These are phyloP conservation scores for Colletotrichum lentis DNA, from an alignment of 2,329 filamentous ascomycete genomes.

Conservation along the genomic window DNA sequence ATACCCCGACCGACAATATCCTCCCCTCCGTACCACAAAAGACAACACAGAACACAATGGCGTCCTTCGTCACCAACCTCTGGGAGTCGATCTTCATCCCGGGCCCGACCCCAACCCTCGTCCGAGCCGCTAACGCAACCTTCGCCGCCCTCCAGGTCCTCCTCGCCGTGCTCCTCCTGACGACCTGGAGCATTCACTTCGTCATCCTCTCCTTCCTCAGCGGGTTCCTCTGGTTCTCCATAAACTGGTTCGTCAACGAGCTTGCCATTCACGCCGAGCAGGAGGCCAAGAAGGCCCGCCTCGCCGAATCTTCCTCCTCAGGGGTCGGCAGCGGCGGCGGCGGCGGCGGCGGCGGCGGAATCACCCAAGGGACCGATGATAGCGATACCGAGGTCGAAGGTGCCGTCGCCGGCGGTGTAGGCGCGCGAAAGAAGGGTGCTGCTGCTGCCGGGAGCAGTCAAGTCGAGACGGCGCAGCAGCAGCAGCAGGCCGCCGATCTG, in stretches of 20 bases:
- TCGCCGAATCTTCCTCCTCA: conserved; percentile 39
- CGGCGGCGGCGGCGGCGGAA: conserved; percentile 42
- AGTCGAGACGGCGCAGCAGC: conserved; percentile 53
- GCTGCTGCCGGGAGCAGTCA: conserved; percentile 50
- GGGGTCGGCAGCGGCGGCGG: conserved; percentile 43
- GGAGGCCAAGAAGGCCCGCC: conserved; percentile 54
- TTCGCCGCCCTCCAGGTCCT: conserved; percentile 87
- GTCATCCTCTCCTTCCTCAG: conserved; percentile 80
- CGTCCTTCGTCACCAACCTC: conserved; percentile 74
- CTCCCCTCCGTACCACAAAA: background rate
- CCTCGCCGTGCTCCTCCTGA: conserved; percentile 77
- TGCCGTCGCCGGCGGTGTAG: conserved; percentile 1
- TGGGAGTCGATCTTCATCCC: conserved; percentile 95
- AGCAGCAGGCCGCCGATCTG: conserved; percentile 52
- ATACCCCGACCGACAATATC: background rate
- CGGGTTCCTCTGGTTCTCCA: conserved; percentile 86
- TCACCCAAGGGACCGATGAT: conserved; percentile 50
- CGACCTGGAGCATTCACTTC: conserved; percentile 90
- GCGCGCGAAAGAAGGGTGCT: conserved; percentile 27
- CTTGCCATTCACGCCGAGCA: conserved; percentile 52
- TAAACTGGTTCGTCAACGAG: conserved; percentile 95
- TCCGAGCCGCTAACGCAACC: conserved; percentile 87
- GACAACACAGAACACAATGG: conserved; percentile 52
- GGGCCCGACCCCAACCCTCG: conserved; percentile 85
- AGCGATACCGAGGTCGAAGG: conserved; percentile 62